These are phyloP conservation scores for Astragalus membranaceus DNA, from an alignment of 306 rosid species.

Conservation along the genomic window DNA sequence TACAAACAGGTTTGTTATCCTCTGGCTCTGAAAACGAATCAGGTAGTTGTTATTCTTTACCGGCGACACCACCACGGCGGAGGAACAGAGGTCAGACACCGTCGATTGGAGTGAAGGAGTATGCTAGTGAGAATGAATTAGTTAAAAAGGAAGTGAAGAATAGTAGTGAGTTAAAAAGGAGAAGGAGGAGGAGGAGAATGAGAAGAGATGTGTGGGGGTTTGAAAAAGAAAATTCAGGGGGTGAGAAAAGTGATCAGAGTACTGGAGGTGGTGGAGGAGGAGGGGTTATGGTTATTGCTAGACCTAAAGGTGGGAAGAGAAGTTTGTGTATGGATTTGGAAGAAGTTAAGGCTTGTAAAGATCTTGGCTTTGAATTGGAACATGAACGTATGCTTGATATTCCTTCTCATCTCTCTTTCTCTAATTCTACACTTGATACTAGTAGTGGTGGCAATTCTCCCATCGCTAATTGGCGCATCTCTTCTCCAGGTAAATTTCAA, in stretches of 20 bases:
- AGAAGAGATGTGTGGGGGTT: conserved; percentile 5
- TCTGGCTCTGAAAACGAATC: conserved; percentile 55
- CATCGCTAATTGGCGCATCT: conserved; percentile 67
- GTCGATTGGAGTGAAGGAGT: conserved; percentile 29
- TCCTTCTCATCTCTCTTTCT: conserved; percentile 36
- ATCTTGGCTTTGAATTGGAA: conserved; percentile 83
- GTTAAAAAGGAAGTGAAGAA: not conserved
- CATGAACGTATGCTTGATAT: conserved; percentile 38
- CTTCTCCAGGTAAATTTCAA: conserved; percentile 50
- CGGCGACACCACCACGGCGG: conserved; percentile 44
- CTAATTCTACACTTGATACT: conserved; percentile 41
- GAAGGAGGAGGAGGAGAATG: conserved; percentile 29
- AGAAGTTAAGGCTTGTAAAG: conserved; percentile 87
- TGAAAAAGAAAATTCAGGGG: conserved; percentile 1
- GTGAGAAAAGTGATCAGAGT: conserved; percentile 42
- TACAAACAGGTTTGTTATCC: not conserved
- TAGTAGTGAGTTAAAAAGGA: not conserved
- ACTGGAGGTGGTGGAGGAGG: conserved; percentile 25
- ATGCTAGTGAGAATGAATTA: conserved; percentile 51
- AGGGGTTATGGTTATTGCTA: conserved; percentile 50
- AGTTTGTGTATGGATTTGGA: conserved; percentile 68
- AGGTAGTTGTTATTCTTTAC: conserved; percentile 44
- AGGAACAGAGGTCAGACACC: conserved; percentile 1
- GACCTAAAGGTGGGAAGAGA: conserved; percentile 75
- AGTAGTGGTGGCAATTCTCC: conserved; percentile 81